Percentiles rank a stretch among this genome's conserved stretches.
Conservation (phyloP, 208 protist genomes). For the Vickermania ingenoplastis region DNA sequence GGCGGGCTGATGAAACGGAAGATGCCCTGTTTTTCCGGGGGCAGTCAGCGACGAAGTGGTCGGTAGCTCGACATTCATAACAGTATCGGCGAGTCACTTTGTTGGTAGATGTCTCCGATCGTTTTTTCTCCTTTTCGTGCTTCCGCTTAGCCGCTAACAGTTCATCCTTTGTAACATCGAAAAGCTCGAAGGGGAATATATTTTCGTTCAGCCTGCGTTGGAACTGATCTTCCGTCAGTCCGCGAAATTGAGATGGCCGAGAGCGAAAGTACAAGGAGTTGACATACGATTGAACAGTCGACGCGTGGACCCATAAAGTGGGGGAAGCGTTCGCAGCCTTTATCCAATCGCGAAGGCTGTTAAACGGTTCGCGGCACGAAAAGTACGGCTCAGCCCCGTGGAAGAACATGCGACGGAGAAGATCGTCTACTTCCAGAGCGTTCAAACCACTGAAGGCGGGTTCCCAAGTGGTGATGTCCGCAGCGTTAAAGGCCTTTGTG, state of each 20-base stretch:
- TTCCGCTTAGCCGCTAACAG: too few relatives aligned
- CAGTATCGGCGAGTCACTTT: too few relatives aligned
- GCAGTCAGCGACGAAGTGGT: too few relatives aligned
- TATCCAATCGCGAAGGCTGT: not conserved
- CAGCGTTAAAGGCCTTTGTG: not conserved
- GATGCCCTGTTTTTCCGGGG: too few relatives aligned
- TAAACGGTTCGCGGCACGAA: not conserved
- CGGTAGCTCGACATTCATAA: too few relatives aligned
- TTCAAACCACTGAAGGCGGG: not conserved
- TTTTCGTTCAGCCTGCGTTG: too few relatives aligned
- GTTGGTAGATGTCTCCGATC: too few relatives aligned
- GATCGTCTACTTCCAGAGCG: not conserved
- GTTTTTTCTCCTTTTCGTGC: too few relatives aligned
- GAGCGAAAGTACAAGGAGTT: not conserved
- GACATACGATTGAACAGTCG: not conserved
- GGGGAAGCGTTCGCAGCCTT: not conserved
- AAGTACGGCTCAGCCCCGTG: not conserved
- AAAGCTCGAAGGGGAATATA: too few relatives aligned
- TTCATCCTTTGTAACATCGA: too few relatives aligned
- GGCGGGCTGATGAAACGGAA: too few relatives aligned
- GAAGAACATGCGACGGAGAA: not conserved
- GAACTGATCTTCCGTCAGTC: not conserved
- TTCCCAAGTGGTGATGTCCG: not conserved
- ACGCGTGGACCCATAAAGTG: not conserved
- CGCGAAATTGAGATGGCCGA: not conserved